Evolutionary conservation across 345 rosid species (phyloP), one percentile per base, ranked within the genome.

Genomic region (Salix dunnii): DNA sequence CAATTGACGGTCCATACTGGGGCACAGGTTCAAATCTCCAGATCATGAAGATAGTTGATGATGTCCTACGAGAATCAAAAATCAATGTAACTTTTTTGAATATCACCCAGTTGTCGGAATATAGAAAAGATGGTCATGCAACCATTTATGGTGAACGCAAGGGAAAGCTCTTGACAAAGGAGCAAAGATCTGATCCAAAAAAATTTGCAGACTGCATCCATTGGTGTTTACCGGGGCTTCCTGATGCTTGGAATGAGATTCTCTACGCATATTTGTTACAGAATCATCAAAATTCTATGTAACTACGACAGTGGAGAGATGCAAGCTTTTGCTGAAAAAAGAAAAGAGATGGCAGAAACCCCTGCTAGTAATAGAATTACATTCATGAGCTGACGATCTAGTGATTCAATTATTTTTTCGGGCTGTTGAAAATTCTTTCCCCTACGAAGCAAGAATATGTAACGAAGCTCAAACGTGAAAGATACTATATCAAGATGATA

Each of bases 181-280:
- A 88, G 72, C 87, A 92, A 71, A 88, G 90, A 84, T 82, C 90
- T 25, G 83, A 95, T 73, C 93, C 97, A 0, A 88, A 85, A 76
- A 78, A 49, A 18, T 88, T 90, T 79, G 94, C 94, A 2, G 97
- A 95, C 75, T 91, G 97, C 86, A 91, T 93, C 65, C 99, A 92
- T 38, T 95, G 99, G 99, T 91, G 97, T 81, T 89, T 95, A 83
- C 97, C 97, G 16, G 97, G 97, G 76, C 90, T 92, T 73, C 96
- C 96, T 71, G 97, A 95, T 84, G 86, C 96, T 13, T 91, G 97
- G 97, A 92, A 94, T 80, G 86, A 92, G 82, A 94, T 94, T 76
- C 79, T 92, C 80, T 95, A 85, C 23, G 90, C 99, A 11, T 84
- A 90, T 84, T 86, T 92, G 85, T 79, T 91, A 60, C 86, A 83